Evolutionary conservation across 2,329 filamentous ascomycete species (phyloP).

Genomic region (Aspergillus proliferans): DNA sequence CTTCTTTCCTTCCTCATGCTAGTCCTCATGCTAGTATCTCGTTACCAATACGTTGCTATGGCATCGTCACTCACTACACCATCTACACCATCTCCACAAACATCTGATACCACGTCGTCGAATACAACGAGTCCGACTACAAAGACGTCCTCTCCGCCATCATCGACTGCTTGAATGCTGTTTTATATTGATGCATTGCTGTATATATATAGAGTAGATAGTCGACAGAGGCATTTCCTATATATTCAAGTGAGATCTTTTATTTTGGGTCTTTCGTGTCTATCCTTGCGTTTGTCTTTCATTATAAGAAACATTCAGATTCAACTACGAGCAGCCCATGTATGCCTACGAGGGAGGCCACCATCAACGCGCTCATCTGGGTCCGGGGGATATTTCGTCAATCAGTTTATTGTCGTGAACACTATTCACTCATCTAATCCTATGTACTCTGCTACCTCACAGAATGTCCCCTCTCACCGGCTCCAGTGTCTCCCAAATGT

Average conservation of each 20-base stretch:
- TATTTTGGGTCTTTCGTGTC: background rate
- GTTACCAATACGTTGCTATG: slow-evolving; percentile 12
- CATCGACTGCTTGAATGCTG: background rate
- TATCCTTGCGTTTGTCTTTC: background rate
- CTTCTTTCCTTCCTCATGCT: too few species aligned
- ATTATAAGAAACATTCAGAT: background rate
- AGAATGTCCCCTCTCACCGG: background rate
- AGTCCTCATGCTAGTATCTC: too few species aligned
- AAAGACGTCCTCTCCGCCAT: background rate
- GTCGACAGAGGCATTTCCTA: background rate
- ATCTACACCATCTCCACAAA: slow-evolving; percentile 7
- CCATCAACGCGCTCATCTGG: background rate
- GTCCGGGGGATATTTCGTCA: too few species aligned
- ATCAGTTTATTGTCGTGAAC: background rate
- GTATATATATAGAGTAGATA: background rate
- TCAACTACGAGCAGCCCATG: background rate
- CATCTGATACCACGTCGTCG: background rate
- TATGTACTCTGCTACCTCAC: background rate
- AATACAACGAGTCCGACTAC: slow-evolving; percentile 1
- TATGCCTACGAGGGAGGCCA: background rate
- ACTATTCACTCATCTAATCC: background rate
- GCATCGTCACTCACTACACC: slow-evolving; percentile 28
- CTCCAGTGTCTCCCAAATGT: background rate
- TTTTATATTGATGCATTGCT: background rate
- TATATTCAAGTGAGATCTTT: background rate